A percentile compares a stretch with the other conserved stretches of the same genome.
These are phyloP conservation scores for Catharanthus roseus DNA, from an alignment of 257 asterid species.

Conservation along the genomic window DNA sequence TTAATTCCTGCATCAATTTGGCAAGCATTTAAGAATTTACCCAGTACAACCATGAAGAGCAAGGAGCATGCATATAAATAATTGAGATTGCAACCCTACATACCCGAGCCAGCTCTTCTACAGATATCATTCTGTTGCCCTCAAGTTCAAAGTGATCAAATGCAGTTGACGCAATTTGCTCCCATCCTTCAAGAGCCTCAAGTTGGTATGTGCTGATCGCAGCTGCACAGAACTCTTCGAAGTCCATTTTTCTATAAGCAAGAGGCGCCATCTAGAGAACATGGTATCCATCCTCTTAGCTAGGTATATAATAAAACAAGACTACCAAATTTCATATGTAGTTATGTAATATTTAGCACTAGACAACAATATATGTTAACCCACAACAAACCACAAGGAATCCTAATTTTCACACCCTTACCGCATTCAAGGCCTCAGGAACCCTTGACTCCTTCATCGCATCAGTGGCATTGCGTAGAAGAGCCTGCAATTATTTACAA, in stretches of 20 bases:
- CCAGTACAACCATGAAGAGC: not conserved
- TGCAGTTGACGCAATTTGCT: constrained; percentile 64
- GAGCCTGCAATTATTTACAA: constrained; percentile 48
- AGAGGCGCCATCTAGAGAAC: constrained; percentile 63
- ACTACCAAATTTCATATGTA: not conserved
- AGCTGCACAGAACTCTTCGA: constrained; percentile 88
- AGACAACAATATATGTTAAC: not conserved
- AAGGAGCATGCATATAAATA: not conserved
- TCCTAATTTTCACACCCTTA: constrained; percentile 29
- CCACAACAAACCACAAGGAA: not conserved
- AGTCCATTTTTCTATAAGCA: constrained; percentile 64
- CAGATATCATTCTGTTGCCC: constrained; percentile 76
- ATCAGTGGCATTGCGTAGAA: constrained; percentile 71
- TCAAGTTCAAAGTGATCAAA: constrained; percentile 69
- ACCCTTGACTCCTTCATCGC: constrained; percentile 89
- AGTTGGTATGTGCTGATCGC: constrained; percentile 83
- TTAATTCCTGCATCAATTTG: constrained; percentile 56
- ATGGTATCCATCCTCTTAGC: not conserved
- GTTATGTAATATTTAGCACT: too few species aligned
- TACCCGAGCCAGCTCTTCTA: constrained; percentile 88
- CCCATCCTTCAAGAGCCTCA: constrained; percentile 84
- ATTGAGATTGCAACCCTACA: not conserved
- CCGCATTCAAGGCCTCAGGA: constrained; percentile 75
- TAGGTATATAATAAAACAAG: not conserved
- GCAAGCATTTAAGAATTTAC: not conserved